Evolutionary conservation across 805 yeast species (phyloP), one percentile per base, ranked within the genome.

Genomic region (Yamadazyma philogaea): DNA sequence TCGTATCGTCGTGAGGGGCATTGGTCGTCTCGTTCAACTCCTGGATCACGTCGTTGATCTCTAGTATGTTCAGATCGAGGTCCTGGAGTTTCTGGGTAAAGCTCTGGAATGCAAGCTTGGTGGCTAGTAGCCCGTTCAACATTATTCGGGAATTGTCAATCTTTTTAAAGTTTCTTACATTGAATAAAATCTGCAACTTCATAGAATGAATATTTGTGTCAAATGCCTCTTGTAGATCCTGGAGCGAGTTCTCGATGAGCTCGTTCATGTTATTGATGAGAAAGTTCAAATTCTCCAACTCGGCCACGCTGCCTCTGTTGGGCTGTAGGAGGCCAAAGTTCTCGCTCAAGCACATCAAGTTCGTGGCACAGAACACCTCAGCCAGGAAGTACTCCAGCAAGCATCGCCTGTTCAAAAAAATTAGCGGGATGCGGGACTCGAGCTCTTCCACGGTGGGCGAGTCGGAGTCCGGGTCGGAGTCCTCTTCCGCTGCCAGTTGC

Each of bases 21-120:
- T n/a, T 24, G 28, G 28, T 24, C 12, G 28, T 31, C 7, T 43
- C 43, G 26, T 43, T 39, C 33, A 34, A 30, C 8, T 43, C 46
- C 15, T 48, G 49, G 14, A 48, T 40, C n/a, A 32, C 11, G 6
- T 49, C 52, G 31, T 39, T 42, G 7, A 49, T 46, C 17, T 46
- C 49, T 7, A 30, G 22, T 5, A 49, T 44, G 10, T 15, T 12
- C 21, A 41, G 30, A 38, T 49, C 52, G 14, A 49, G 41, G 27
- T 39, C 32, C 3, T 14, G 18, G 7, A 49, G 28, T 2, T 33
- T 28, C 3, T 27, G 10, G 14, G 44, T 24, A 30, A 37, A 49
- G n/a, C 33, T 21, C 22, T 46, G 46, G 17, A 49, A 43, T 7
- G 15, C 22, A 7, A 19, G 8, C 22, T 46, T 46, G 27, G 37